A percentile compares a stretch with the other conserved stretches of the same genome.
Evolutionary conservation across 192 early-diverging fungal genomes (phyloP).

Genomic region (Thamnidium elegans): DNA sequence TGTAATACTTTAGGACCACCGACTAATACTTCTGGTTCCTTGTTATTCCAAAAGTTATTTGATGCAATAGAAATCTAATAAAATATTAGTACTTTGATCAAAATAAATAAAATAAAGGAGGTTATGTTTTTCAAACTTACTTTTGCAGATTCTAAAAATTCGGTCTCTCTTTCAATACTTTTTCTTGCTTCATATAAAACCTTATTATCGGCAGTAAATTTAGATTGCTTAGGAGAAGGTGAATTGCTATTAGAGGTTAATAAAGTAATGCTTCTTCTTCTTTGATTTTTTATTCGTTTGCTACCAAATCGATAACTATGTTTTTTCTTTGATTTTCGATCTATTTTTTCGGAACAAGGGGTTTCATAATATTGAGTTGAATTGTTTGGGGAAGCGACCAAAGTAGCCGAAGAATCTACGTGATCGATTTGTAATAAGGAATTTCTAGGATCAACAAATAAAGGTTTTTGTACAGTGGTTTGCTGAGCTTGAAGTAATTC

Average conservation of each 20-base stretch:
- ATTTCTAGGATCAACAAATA: not conserved
- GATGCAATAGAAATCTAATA: not conserved
- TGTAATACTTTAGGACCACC: not conserved
- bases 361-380: not conserved
- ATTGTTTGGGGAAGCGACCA: not conserved
- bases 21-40: too few species aligned
- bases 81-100: too few species aligned
- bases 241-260: not conserved
- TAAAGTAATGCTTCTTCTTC: not conserved
- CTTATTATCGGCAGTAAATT: not conserved
- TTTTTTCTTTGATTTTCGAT: slow-evolving; percentile 5
- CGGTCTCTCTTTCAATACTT: not conserved
- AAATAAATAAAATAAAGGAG: too few species aligned
- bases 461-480: not conserved
- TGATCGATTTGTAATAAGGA: not conserved
- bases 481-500: slow-evolving; percentile 1
- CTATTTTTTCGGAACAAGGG: not conserved
- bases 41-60: not conserved
- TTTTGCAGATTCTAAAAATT: not conserved
- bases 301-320: not conserved
- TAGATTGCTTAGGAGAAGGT: not conserved
- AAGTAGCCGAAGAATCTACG: slow-evolving; percentile 11
- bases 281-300: slow-evolving; percentile 8
- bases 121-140: too few species aligned
- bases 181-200: not conserved